Percentiles rank a stretch among this genome's conserved stretches.
Evolutionary conservation across 441 rosid genomes (phyloP).

Genomic region (Populus hybrid): DNA sequence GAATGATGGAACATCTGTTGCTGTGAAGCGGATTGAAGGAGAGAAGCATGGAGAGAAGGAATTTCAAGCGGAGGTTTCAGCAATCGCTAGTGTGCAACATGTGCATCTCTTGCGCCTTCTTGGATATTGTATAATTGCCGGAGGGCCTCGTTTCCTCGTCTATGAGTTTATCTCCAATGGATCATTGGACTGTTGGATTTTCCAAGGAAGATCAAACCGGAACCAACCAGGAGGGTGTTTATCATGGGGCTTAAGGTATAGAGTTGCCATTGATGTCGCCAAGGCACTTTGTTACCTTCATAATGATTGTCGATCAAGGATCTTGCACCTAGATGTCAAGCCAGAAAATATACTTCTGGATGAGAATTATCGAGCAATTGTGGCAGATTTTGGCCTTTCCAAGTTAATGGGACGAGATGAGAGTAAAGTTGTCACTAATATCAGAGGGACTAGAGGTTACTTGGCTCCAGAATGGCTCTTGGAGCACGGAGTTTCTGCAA

Average conservation of each 20-base stretch:
- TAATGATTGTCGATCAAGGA: conserved; percentile 71
- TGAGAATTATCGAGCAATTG: conserved; percentile 61
- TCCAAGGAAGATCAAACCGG: conserved; percentile 24
- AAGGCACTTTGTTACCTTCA: conserved; percentile 77
- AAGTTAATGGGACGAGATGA: conserved; percentile 66
- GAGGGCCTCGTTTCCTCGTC: conserved; percentile 57
- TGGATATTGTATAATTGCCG: conserved; percentile 52
- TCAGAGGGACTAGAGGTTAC: conserved; percentile 78
- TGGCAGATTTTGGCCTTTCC: conserved; percentile 77
- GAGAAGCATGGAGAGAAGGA: conserved; percentile 77
- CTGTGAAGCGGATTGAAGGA: conserved; percentile 66
- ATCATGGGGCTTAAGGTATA: conserved; percentile 65
- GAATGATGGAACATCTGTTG: conserved; percentile 62
- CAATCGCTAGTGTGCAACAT: conserved; percentile 84
- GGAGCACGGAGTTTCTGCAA: conserved; percentile 65
- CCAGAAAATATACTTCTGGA: conserved; percentile 24
- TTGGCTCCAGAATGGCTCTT: conserved; percentile 88
- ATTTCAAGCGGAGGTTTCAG: conserved; percentile 71
- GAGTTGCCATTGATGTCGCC: conserved; percentile 74
- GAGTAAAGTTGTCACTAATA: conserved; percentile 63
- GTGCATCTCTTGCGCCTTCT: conserved; percentile 60
- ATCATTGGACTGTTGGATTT: conserved; percentile 78
- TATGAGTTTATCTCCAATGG: conserved; percentile 68
- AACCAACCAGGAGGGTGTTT: conserved; percentile 50
- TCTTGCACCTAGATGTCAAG: conserved; percentile 85